A percentile compares a stretch with the other conserved stretches of the same genome.
Evolutionary conservation across 768 basidiomycete species (phyloP).

Genomic region (Tylopilus vinaceipallidus): DNA sequence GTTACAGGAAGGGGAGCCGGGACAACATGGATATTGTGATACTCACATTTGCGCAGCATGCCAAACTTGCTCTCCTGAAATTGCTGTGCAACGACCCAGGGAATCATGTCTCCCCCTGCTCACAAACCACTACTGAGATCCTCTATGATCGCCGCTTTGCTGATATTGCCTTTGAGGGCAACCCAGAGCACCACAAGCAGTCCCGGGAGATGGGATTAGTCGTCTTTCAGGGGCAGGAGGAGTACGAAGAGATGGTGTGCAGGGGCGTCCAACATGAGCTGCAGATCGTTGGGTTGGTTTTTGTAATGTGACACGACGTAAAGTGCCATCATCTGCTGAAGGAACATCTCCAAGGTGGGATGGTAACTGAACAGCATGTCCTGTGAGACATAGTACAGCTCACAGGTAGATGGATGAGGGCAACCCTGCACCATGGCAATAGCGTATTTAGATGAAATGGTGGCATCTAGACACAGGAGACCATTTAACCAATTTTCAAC

Average conservation of each 20-base stretch:
- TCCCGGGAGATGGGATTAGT: slow-evolving; percentile 88
- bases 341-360: slow-evolving; percentile 94
- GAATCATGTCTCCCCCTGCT: slow-evolving; percentile 95
- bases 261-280: slow-evolving; percentile 94
- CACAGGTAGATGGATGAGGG: slow-evolving; percentile 91
- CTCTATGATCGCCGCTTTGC: slow-evolving; percentile 81
- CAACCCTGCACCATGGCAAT: slow-evolving; percentile 60
- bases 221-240: slow-evolving; percentile 86
- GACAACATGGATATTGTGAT: background rate
- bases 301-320: slow-evolving; percentile 99
- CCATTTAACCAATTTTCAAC: slow-evolving; percentile 94
- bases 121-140: slow-evolving; percentile 79
- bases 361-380: slow-evolving; percentile 98
- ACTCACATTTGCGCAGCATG: slow-evolving; percentile 77
- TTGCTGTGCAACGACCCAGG: slow-evolving; percentile 92
- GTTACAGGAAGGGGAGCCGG: background rate
- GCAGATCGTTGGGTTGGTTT: slow-evolving; percentile 98
- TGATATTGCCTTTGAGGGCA: slow-evolving; percentile 92
- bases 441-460: slow-evolving; percentile 49
- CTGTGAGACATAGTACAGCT: slow-evolving; percentile 91
- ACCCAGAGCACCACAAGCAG: slow-evolving; percentile 96
- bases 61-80: slow-evolving; percentile 97
- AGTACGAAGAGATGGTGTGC: slow-evolving; percentile 97
- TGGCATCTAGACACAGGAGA: slow-evolving; percentile 88
- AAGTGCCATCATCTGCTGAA: slow-evolving; percentile 97